A percentile compares a stretch with the other conserved stretches of the same genome.
phyloP scores from a whole-genome alignment of 768 basidiomycete species.

The Cubamyces lactineus region DNA sequence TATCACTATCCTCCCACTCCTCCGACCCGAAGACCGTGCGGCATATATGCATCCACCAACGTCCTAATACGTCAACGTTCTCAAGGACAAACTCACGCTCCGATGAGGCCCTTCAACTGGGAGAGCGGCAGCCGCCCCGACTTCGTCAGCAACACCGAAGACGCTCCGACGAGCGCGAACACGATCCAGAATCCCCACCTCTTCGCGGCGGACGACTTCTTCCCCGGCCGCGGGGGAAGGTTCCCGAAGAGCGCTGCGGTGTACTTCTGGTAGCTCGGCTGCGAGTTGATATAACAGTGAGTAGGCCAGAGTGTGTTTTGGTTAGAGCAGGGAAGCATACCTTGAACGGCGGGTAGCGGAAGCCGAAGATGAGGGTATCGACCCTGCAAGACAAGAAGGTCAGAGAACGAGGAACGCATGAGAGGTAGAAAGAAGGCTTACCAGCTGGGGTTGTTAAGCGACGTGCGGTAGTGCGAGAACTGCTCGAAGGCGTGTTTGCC shows the following conservation, averaged over 20 bases:
- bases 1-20: too few relatives aligned
- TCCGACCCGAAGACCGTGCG: too few relatives aligned
- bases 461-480: slow-evolving; percentile 75
- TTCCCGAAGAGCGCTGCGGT: background rate
- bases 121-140: slow-evolving; percentile 8
- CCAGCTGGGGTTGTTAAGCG: slow-evolving; percentile 48
- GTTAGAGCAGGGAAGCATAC: too few relatives aligned
- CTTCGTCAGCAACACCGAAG: slow-evolving; percentile 19
- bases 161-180: slow-evolving; percentile 22
- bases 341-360: slow-evolving; percentile 44
- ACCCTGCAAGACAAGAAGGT: slow-evolving; percentile 28
- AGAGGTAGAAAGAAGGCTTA: slow-evolving; percentile 25
- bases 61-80: background rate
- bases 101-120: slow-evolving; percentile 8
- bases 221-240: slow-evolving; percentile 20
- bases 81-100: background rate
- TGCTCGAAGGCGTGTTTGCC: slow-evolving; percentile 77
- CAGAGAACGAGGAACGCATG: background rate
- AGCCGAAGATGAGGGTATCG: slow-evolving; percentile 36
- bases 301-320: too few relatives aligned
- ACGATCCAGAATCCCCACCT: slow-evolving; percentile 24
- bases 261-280: slow-evolving; percentile 14
- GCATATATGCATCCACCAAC: too few relatives aligned
- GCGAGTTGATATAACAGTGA: too few relatives aligned
- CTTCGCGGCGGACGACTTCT: slow-evolving; percentile 3